These are phyloP conservation scores for Boletus coccyginus DNA, from an alignment of 768 basidiomycete species.

Conservation along the genomic window DNA sequence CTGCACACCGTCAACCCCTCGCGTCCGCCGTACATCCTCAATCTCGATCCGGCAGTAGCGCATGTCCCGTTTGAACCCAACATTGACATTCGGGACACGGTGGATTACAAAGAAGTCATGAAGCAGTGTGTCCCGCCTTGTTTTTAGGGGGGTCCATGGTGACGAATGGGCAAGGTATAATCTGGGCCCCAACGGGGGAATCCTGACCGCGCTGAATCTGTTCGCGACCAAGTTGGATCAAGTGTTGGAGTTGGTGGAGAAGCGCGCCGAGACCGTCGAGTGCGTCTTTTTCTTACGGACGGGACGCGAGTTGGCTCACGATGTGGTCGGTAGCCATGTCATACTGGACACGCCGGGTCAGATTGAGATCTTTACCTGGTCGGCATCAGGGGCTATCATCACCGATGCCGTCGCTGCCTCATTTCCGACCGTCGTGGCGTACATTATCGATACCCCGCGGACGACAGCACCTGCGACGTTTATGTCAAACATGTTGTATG, in stretches of 20 bases:
- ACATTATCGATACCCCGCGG: conserved; percentile 95
- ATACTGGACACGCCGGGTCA: conserved; percentile 98
- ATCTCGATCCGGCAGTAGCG: conserved; percentile 95
- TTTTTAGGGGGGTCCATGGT: conserved; percentile 11
- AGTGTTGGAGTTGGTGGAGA: conserved; percentile 88
- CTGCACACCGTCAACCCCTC: conserved; percentile 66
- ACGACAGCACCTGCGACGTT: conserved; percentile 95
- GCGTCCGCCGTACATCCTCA: conserved; percentile 90
- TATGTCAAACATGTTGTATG: conserved; percentile 99
- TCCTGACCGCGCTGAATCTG: conserved; percentile 92
- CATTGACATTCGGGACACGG: conserved; percentile 97
- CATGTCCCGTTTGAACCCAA: conserved; percentile 92
- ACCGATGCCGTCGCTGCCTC: conserved; percentile 95
- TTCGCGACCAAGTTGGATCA: conserved; percentile 99
- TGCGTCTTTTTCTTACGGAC: conserved; percentile 39
- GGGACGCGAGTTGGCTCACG: not conserved
- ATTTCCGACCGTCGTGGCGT: conserved; percentile 92
- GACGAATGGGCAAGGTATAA: conserved; percentile 70
- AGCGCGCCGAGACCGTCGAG: conserved; percentile 85
- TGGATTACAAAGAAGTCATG: conserved; percentile 98
- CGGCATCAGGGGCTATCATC: conserved; percentile 97
- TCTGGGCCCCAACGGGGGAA: conserved; percentile 96
- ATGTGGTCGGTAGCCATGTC: conserved; percentile 61
- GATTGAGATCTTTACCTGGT: conserved; percentile 99
- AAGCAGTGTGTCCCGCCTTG: conserved; percentile 81